Conservation (phyloP, 208 protist genomes). For the Trypanosoma avium region DNA sequence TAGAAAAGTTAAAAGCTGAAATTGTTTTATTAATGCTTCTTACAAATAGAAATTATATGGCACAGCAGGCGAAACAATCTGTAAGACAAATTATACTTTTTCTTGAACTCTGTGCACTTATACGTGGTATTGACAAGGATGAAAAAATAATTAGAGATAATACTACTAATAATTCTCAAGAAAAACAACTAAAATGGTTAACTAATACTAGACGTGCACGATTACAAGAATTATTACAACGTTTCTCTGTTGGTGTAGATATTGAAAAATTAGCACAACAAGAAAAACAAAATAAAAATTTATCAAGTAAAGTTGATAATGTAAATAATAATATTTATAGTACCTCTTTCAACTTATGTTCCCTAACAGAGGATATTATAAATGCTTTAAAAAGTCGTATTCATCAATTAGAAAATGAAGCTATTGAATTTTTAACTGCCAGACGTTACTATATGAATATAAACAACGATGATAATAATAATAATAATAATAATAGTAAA, state of each 20-base stretch:
- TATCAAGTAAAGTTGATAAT: no score
- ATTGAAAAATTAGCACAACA: slow-evolving; percentile 22
- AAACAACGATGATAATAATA: not conserved
- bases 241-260: slow-evolving; percentile 57
- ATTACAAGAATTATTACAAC: slow-evolving; percentile 35
- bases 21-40: slow-evolving; percentile 68
- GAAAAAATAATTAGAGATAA: no score
- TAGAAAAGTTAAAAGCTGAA: slow-evolving; percentile 31
- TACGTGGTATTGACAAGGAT: slow-evolving; percentile 30
- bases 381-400: slow-evolving; percentile 34
- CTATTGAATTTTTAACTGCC: slow-evolving; percentile 55
- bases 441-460: slow-evolving; percentile 57
- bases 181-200: no score
- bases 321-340: no score
- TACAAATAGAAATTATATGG: slow-evolving; percentile 59
- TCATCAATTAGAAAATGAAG: slow-evolving; percentile 39
- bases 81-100: slow-evolving; percentile 51
- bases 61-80: slow-evolving; percentile 44
- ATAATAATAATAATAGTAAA: no score
- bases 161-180: no score
- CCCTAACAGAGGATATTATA: slow-evolving; percentile 29
- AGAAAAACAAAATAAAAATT: slow-evolving; percentile 5
- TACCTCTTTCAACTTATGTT: not conserved
- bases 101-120: slow-evolving; percentile 46
- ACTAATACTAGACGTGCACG: not conserved